Conservation (phyloP, 2,329 filamentous ascomycete genomes). For the Cladorrhinum sp. region DNA sequence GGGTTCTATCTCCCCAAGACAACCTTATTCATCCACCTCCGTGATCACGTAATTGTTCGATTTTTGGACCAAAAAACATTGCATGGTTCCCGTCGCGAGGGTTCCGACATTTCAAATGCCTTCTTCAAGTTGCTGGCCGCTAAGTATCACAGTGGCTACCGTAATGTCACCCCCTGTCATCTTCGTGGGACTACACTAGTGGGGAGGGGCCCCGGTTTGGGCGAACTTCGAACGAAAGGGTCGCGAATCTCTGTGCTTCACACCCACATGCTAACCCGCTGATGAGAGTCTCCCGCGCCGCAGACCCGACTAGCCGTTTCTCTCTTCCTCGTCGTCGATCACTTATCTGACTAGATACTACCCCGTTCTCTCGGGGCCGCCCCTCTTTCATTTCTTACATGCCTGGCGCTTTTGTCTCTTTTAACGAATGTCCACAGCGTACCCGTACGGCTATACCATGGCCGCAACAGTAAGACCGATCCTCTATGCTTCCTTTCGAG, state of each 20-base stretch:
- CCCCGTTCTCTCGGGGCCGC: background rate
- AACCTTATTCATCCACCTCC: background rate
- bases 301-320: background rate
- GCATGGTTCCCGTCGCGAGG: too few species aligned
- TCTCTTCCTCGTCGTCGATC: background rate
- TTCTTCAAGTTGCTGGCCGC: too few species aligned
- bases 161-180: background rate
- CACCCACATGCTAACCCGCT: background rate
- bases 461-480: constrained; percentile 14
- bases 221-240: background rate
- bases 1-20: background rate
- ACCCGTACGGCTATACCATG: constrained; percentile 16
- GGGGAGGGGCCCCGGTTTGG: background rate
- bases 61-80: background rate
- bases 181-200: background rate
- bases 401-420: background rate
- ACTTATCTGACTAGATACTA: background rate
- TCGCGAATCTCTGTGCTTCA: background rate
- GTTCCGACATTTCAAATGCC: too few species aligned
- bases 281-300: background rate
- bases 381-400: background rate
- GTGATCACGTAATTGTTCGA: background rate
- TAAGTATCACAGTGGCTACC: too few species aligned
- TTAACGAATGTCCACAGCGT: background rate
- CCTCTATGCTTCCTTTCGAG: background rate